Base-by-base conservation (phyloP, 352 stramenopile species). In the Aphanomyces stellatus region DNA sequence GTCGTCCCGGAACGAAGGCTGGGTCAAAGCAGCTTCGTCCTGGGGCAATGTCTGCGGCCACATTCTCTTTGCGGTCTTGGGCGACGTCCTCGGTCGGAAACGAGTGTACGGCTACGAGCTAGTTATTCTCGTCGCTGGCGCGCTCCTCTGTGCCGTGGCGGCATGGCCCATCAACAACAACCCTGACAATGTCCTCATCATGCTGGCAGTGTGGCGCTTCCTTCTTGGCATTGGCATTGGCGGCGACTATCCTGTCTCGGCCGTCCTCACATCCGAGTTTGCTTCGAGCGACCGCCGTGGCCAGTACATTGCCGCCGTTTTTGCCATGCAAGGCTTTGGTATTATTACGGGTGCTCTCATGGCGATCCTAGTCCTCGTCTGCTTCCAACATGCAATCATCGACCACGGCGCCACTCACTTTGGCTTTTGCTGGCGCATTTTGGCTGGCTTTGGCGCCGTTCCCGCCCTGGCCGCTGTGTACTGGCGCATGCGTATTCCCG, bases 101-200 rank as follows among this genome's bases (percentile, higher is more conserved):
- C 74, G 74, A 30, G 72, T 81, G 31, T 81, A 81, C 66, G 72
- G 75, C 56, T 72, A 78, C 37, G 75, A 81, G 71, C 64, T 81
- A 4, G 77, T 78, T 33, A 72, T 81, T 49, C 69, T 78, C 30
- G 78, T 81, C 33, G 69, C 37, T 33, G 72, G 75, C 33, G 75
- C 72, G 30, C 59, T 77, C 46, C 62, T 75, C n/a, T 75, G 72
- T 31, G 69, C 70, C 1, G 72, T 77, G 63, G 75, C 75, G 10
- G 49, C 69, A 2, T 78, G 75, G 75, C 75, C 75, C 4, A 51
- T 81, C 2, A 77, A 78, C 61, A 72, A 71, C 49, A 68, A 78
- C 4, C 65, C 49, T 59, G 74, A 81, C 71, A 81, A 78, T 69
- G 55, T 81, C 34, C 63, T 81, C 49, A 78, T 81, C 61, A 48